Conservation (phyloP, 2,329 filamentous ascomycete genomes). For the Kalmusia sp. region DNA sequence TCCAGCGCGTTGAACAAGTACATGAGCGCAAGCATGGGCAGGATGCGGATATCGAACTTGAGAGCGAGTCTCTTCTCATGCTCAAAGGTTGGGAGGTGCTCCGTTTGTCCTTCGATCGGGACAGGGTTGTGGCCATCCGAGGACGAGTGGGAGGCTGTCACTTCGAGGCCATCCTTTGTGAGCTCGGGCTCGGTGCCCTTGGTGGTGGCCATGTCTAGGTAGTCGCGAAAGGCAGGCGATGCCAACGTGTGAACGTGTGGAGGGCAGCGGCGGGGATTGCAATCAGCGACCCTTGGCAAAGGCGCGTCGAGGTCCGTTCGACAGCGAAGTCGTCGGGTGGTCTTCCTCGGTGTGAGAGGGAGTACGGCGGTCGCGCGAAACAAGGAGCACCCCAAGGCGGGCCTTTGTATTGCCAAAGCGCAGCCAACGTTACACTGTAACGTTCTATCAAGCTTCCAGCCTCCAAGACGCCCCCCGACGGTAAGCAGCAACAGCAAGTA, state of each 20-base stretch:
- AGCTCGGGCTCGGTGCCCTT: constrained; percentile 34
- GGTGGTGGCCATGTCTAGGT: constrained; percentile 29
- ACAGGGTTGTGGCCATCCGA: constrained; percentile 27
- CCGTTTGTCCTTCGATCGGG: constrained; percentile 35
- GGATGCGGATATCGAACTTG: constrained; percentile 62
- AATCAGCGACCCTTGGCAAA: not conserved
- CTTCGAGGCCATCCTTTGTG: constrained; percentile 35
- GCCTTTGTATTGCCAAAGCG: constrained; percentile 4
- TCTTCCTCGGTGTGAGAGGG: not conserved
- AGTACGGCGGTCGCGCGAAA: constrained; percentile 1
- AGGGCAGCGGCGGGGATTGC: not conserved
- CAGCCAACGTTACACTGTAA: constrained; percentile 4
- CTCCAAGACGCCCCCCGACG: not conserved
- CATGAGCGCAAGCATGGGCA: constrained; percentile 67
- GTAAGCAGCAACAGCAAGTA: not conserved
- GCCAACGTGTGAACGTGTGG: not conserved
- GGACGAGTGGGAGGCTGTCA: constrained; percentile 35
- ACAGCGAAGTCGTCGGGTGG: not conserved
- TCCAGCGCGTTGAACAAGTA: constrained; percentile 59
- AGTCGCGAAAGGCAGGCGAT: not conserved
- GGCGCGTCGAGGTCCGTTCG: not conserved
- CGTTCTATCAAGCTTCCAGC: not conserved
- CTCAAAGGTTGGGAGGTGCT: constrained; percentile 44
- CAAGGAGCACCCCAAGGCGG: not conserved
- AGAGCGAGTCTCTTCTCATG: constrained; percentile 55